Evolutionary conservation across 1,284 basidiomycete species (phyloP), one percentile per base, ranked within the genome.

Genomic region (Ganoderma multipileum): DNA sequence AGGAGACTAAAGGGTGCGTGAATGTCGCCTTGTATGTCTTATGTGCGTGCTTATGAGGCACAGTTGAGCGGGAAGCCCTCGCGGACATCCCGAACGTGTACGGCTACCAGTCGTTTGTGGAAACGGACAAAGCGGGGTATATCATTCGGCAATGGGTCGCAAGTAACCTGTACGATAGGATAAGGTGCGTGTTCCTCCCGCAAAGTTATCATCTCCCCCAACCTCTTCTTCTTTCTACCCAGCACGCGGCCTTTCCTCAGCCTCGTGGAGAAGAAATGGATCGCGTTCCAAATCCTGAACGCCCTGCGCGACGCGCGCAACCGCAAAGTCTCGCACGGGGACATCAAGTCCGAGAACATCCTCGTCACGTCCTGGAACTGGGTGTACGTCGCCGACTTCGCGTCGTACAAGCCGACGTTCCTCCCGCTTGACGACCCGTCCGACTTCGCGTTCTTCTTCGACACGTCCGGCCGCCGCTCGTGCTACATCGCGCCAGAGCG

Each of bases 381-480:
- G 87, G 88, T 98, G 23, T 97, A 96, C 77, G 85, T 99, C 55
- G 96, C 97, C 61, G 98, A 99, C 82, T 99, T 99, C 79, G 95
- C 97, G 0, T 94, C 96, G 0, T 97, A 96, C 87, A 99, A 99
- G 80, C 98, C 97, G 0, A 96, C 96, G 0, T 96, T 90, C 77
- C 89, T 99, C 8, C 98, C 98, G 0, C 88, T 99, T 50, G 96
- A 99, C 77, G 97, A 99, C 77, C 98, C 98, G 0, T 91, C 96
- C 5, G 97, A 98, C 81, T 99, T 99, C 80, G 96, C 96, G 5
- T 98, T 97, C 84, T 99, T 93, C 86, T 99, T 97, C 79, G 98
- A 99, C 80, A 97, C 96, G 2, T 96, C 95, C 11, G 95, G 94
- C 0, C 86, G 95, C 11, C 87, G 98, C 6, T 97, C 95, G 2